Evolutionary conservation across 805 yeast genomes (phyloP), one percentile per base, ranked within the genome.

Genomic region (Saturnispora gosingensis): DNA sequence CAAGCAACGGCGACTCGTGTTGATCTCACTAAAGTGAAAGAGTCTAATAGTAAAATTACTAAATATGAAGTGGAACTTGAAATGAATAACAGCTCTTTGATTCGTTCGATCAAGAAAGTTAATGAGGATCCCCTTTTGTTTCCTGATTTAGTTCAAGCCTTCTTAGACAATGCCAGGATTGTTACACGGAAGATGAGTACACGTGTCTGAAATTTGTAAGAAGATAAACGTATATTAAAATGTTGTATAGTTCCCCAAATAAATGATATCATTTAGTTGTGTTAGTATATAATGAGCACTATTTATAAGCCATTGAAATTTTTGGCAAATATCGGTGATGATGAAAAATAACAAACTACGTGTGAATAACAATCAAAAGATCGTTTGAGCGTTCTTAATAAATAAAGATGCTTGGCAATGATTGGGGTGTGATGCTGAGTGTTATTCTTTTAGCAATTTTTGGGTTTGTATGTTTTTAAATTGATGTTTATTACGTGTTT

Each of bases 1-100:
- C 73, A 77, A n/a, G 82, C 83, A 8, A 84, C 93, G 1, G 79
- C 81, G 40, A 82, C 90, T 1, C 74, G 81, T 59, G 77, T 86
- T 57, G 95, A 86, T 67, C 68, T 85, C 55, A 86, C 95, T 1
- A 75, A 77, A 56, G 87, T 85, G 2, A 60, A 58, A 54, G 69
- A 68, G 50, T 46, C 50, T 7, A 55, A 50, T 20, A 58, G 62
- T 48, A 64, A 63, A 38, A 53, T 53, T 1, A 54, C 61, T 10
- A 61, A 60, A 50, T 66, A 61, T 48, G 72, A 69, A 53, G 54
- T 68, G 46, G 72, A 69, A 52, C 54, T 69, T 39, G 72, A 69
- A 50, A 53, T 69, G 46, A 63, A 67, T 44, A 63, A 67, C 5
- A 51, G 57, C 1, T 69, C 68, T 43, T 56, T 69, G 42, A 56